Percentiles rank a stretch among this genome's conserved stretches.
phyloP scores from a whole-genome alignment of 108 stramenopile species.

The Fistulifera pelliculosa region DNA sequence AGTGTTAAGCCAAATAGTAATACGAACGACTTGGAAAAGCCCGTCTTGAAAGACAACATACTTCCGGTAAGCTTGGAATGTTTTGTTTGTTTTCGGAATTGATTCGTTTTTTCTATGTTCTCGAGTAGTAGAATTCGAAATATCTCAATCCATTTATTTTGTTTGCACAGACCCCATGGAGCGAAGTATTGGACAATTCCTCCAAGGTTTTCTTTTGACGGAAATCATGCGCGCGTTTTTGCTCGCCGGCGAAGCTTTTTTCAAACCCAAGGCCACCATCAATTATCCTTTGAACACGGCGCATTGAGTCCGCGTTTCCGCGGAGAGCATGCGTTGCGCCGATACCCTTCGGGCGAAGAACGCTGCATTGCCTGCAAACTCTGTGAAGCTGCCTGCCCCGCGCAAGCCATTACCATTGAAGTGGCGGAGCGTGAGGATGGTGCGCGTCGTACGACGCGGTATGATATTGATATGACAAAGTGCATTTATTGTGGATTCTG shows the following conservation, averaged over 20 bases:
- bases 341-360: constrained; percentile 98
- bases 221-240: constrained; percentile 81
- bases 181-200: constrained; percentile 75
- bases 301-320: constrained; percentile 95
- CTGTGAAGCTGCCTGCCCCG: constrained; percentile 99
- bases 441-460: constrained; percentile 93
- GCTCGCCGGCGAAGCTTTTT: constrained; percentile 64
- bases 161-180: constrained; percentile 57
- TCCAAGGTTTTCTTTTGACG: constrained; percentile 87
- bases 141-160: background rate
- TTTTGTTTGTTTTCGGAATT: background rate
- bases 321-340: constrained; percentile 95
- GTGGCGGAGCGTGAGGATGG: constrained; percentile 91
- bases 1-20: background rate
- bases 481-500: constrained; percentile 99
- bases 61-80: constrained; percentile 7
- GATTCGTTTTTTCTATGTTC: background rate
- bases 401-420: constrained; percentile 99
- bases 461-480: constrained; percentile 99
- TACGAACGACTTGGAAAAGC: constrained; percentile 9
- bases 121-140: background rate
- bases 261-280: constrained; percentile 93
- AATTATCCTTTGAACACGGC: constrained; percentile 98
- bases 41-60: constrained; percentile 8
- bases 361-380: constrained; percentile 99